These are phyloP conservation scores for Lentinula boryana DNA, from an alignment of 768 basidiomycete genomes.

Conservation along the genomic window DNA sequence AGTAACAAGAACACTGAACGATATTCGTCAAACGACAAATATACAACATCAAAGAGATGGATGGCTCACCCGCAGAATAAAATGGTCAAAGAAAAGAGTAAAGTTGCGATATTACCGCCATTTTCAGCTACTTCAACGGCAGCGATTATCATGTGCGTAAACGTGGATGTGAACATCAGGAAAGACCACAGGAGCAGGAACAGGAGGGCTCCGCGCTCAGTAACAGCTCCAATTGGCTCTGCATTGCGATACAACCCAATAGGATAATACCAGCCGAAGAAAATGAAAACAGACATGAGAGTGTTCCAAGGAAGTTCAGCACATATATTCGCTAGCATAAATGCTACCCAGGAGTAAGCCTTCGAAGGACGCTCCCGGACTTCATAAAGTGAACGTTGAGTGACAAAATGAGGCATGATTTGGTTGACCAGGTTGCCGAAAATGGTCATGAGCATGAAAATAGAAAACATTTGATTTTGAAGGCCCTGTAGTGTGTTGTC, in stretches of 20 bases:
- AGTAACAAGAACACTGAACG: conserved; percentile 24
- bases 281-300: conserved; percentile 20
- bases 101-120: conserved; percentile 32
- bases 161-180: conserved; percentile 30
- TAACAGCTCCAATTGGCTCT: conserved; percentile 22
- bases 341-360: conserved; percentile 25
- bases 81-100: conserved; percentile 33
- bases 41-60: not conserved
- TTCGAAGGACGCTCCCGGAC: conserved; percentile 26
- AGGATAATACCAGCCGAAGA: conserved; percentile 29
- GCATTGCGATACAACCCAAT: conserved; percentile 36
- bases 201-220: conserved; percentile 31
- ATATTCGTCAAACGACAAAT: not conserved
- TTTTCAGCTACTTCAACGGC: conserved; percentile 28
- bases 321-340: conserved; percentile 26
- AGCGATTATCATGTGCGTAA: conserved; percentile 28
- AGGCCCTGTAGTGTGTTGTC: conserved; percentile 19
- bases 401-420: conserved; percentile 30
- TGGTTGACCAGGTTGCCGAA: conserved; percentile 27
- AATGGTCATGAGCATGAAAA: conserved; percentile 21
- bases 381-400: conserved; percentile 25
- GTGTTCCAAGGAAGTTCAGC: conserved; percentile 24
- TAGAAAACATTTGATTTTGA: conserved; percentile 22
- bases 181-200: conserved; percentile 30
- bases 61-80: conserved; percentile 34